Evolutionary conservation across 169 alveolate genomes (phyloP).

Genomic region (Eimeria nieschulzi): DNA sequence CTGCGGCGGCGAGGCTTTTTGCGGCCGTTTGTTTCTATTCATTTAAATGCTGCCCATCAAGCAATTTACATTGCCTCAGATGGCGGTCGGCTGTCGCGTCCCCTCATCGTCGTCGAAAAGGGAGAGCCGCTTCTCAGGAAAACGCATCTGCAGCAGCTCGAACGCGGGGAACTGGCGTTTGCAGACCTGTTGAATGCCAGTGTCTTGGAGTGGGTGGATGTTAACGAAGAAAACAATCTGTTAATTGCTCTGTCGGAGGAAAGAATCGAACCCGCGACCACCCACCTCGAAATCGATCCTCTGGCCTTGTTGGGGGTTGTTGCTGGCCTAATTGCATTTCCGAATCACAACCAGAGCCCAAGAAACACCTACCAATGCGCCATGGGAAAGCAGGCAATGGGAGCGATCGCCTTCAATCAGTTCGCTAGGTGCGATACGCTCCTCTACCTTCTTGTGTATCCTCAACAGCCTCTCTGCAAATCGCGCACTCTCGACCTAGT

Average conservation of each 20-base stretch:
- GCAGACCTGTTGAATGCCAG: conserved; percentile 91
- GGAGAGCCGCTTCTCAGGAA: conserved; percentile 87
- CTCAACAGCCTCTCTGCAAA: conserved; percentile 98
- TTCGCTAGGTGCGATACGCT: conserved; percentile 73
- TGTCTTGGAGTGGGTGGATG: conserved; percentile 99
- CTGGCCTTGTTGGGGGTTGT: conserved; percentile 98
- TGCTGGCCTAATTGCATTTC: conserved; percentile 99
- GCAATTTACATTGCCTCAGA: conserved; percentile 97
- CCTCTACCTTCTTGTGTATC: conserved; percentile 92
- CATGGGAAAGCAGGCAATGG: conserved; percentile 99
- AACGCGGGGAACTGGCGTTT: conserved; percentile 88
- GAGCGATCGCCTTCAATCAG: conserved; percentile 97
- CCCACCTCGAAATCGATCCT: conserved; percentile 99
- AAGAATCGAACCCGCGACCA: conserved; percentile 91
- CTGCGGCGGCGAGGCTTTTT: conserved; percentile 96
- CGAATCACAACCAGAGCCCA: conserved; percentile 99
- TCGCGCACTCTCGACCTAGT: conserved; percentile 96
- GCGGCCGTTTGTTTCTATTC: conserved; percentile 97
- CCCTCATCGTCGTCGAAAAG: conserved; percentile 96
- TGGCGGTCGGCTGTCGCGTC: conserved; percentile 99
- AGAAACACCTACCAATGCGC: conserved; percentile 99
- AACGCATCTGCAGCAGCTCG: conserved; percentile 81
- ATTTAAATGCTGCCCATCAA: conserved; percentile 90
- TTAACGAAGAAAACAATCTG: conserved; percentile 98
- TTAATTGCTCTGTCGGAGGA: conserved; percentile 94